Conservation (phyloP, 768 basidiomycete genomes). For the Porpolomopsis calyptriformis region DNA sequence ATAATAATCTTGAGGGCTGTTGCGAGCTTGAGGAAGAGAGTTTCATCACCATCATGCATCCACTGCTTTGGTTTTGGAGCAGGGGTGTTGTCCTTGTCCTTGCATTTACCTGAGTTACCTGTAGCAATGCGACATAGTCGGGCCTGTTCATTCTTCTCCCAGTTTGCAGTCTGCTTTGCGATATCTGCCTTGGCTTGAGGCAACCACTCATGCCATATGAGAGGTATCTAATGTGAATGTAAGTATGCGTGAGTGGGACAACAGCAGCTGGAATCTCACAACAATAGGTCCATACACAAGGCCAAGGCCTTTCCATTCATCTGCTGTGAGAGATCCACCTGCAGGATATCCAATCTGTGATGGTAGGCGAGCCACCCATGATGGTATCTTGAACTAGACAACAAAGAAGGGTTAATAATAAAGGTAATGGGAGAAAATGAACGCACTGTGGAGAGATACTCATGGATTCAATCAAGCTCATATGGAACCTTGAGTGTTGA, state of each 20-base stretch:
- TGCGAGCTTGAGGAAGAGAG: no score
- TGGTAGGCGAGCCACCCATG: constrained; percentile 11
- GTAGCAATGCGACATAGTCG: not conserved
- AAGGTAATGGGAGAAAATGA: not conserved
- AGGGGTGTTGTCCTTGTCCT: not conserved
- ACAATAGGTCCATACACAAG: constrained; percentile 21
- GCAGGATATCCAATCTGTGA: constrained; percentile 21
- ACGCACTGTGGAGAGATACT: constrained; percentile 11
- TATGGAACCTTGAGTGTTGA: constrained; percentile 9
- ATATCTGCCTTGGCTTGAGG: constrained; percentile 3
- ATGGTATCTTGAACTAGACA: constrained; percentile 2
- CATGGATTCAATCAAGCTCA: constrained; percentile 7
- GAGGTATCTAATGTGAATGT: constrained; percentile 18
- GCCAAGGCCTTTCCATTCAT: constrained; percentile 23
- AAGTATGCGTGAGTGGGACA: not conserved
- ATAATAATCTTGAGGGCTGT: no score
- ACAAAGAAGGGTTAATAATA: not conserved
- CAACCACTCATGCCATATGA: constrained; percentile 16
- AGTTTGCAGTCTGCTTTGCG: constrained; percentile 3
- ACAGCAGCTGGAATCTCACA: constrained; percentile 12
- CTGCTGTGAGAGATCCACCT: constrained; percentile 24
- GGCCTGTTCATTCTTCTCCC: not conserved
- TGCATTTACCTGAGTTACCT: not conserved
- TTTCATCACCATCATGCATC: constrained; percentile 10
- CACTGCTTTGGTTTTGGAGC: constrained; percentile 1